These are phyloP conservation scores for Alnus glutinosa DNA, from an alignment of 306 rosid genomes.

Conservation along the genomic window DNA sequence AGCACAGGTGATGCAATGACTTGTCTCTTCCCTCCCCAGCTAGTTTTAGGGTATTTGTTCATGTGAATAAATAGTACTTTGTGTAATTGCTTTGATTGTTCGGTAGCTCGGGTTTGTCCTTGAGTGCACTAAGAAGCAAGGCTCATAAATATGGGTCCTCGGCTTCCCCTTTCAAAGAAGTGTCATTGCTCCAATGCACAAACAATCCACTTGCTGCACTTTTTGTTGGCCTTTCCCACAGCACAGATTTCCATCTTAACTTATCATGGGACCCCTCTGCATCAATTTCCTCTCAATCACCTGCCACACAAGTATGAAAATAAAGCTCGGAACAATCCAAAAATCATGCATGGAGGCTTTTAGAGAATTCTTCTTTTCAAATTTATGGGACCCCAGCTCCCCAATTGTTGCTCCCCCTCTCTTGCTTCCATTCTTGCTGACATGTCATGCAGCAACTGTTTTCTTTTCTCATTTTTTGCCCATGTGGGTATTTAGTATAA, in stretches of 20 bases:
- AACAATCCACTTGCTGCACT: slow-evolving; percentile 71
- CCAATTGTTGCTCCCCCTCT: slow-evolving; percentile 37
- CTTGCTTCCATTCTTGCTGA: slow-evolving; percentile 54
- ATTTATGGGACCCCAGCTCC: slow-evolving; percentile 33
- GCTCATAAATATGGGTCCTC: slow-evolving; percentile 36
- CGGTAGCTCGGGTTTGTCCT: slow-evolving; percentile 40
- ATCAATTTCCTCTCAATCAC: slow-evolving; percentile 40
- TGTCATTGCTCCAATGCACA: slow-evolving; percentile 48
- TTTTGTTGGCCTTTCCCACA: slow-evolving; percentile 68
- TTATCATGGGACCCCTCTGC: slow-evolving; percentile 60
- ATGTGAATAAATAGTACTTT: slow-evolving; percentile 34
- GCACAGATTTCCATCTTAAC: slow-evolving; percentile 46
- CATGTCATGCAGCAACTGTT: slow-evolving; percentile 64
- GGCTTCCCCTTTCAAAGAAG: slow-evolving; percentile 39
- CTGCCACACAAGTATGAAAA: slow-evolving; percentile 38
- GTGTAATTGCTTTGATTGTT: slow-evolving; percentile 30
- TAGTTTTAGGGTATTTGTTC: not conserved
- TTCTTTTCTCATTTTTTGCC: slow-evolving; percentile 32
- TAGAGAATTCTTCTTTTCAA: slow-evolving; percentile 48
- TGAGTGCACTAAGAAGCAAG: slow-evolving; percentile 37
- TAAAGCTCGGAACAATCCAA: slow-evolving; percentile 38
- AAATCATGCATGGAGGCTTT: slow-evolving; percentile 28
- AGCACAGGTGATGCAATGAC: no score
- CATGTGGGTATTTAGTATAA: slow-evolving; percentile 56
- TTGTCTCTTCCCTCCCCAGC: not conserved